A percentile compares a stretch with the other conserved stretches of the same genome.
phyloP scores from a whole-genome alignment of 345 rosid genomes.

The Pistacia vera region DNA sequence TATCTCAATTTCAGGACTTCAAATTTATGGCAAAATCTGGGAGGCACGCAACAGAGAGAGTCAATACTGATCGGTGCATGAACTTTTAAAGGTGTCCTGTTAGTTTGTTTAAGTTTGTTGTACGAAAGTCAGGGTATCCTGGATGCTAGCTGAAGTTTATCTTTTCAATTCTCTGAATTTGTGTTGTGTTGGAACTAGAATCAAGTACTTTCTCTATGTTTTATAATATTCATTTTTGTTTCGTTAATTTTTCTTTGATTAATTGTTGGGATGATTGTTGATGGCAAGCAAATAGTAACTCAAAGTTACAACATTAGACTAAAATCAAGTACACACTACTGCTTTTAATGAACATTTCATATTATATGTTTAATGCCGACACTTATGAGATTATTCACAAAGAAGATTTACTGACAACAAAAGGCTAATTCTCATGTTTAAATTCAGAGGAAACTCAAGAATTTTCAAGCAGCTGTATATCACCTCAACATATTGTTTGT shows the following conservation, averaged over 20 bases:
- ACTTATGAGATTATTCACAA: not conserved
- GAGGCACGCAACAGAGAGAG: conserved; percentile 18
- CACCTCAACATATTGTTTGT: not conserved
- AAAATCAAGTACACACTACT: not conserved
- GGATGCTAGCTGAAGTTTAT: conserved; percentile 2
- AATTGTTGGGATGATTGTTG: not conserved
- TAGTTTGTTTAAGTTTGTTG: not conserved
- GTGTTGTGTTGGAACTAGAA: not conserved
- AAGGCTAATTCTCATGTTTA: not conserved
- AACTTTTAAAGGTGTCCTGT: conserved; percentile 11
- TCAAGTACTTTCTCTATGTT: not conserved
- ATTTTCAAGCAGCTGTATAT: not conserved
- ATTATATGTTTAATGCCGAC: not conserved
- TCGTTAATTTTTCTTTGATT: no score
- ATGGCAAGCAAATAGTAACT: not conserved
- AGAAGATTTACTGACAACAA: not conserved
- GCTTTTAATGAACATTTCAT: not conserved
- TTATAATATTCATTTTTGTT: not conserved
- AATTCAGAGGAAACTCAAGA: not conserved
- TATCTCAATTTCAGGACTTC: conserved; percentile 44
- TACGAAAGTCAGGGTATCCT: conserved; percentile 3
- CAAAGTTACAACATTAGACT: not conserved
- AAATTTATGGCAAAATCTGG: conserved; percentile 35
- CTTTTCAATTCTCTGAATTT: conserved; percentile 1
- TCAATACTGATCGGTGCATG: conserved; percentile 7